Conservation (phyloP, 768 basidiomycete species). For the Chalciporus sphaerocephalus region DNA sequence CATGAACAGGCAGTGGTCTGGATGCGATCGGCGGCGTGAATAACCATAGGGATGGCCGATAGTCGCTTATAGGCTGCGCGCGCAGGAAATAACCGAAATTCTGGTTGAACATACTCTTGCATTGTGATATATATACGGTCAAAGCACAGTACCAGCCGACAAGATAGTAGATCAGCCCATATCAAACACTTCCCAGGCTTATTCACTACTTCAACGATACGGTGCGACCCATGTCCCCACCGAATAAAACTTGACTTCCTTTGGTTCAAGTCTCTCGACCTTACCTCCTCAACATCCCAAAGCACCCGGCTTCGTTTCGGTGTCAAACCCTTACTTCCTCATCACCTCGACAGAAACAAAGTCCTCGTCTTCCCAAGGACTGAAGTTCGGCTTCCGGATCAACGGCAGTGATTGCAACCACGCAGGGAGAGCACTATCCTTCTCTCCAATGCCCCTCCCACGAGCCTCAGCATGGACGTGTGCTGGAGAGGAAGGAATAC, state of each 20-base stretch:
- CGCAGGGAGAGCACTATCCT: slow-evolving; percentile 44
- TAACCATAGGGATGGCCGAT: no score
- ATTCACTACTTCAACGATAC: slow-evolving; percentile 13
- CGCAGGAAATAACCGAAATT: slow-evolving; percentile 5
- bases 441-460: slow-evolving; percentile 19
- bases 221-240: slow-evolving; percentile 10
- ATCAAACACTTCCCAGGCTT: slow-evolving; percentile 10
- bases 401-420: slow-evolving; percentile 68
- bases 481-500: slow-evolving; percentile 64
- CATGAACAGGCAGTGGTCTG: no score
- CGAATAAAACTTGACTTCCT: slow-evolving; percentile 12
- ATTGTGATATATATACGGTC: slow-evolving; percentile 31
- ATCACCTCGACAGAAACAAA: slow-evolving; percentile 17
- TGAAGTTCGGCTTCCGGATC: slow-evolving; percentile 68
- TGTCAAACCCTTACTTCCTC: slow-evolving; percentile 17
- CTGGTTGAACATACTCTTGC: slow-evolving; percentile 26
- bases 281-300: background rate
- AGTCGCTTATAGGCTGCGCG: slow-evolving; percentile 4
- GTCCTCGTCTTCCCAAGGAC: slow-evolving; percentile 80
- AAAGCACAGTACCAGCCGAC: slow-evolving; percentile 21
- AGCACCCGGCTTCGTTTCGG: background rate
- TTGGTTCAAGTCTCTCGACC: slow-evolving; percentile 8
- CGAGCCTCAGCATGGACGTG: slow-evolving; percentile 41
- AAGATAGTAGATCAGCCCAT: slow-evolving; percentile 20
- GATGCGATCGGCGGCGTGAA: no score